phyloP scores from a whole-genome alignment of 495 filamentous ascomycete genomes.

The Usnea hakonensis region DNA sequence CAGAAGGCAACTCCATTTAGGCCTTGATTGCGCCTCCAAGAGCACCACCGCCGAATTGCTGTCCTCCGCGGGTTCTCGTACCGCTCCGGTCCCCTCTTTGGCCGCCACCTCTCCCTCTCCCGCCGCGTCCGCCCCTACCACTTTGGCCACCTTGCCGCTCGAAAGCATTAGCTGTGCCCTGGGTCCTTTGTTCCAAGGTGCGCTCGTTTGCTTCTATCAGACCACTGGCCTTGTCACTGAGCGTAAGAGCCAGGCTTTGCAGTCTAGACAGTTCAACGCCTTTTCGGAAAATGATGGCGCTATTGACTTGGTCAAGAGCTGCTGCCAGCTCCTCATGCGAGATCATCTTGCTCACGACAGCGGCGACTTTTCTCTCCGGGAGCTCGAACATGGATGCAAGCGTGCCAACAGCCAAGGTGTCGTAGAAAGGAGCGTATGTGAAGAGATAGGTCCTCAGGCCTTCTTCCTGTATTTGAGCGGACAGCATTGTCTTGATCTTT shows the following conservation, averaged over 20 bases:
- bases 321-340: slow-evolving; percentile 96
- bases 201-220: slow-evolving; percentile 97
- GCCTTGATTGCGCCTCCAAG: slow-evolving; percentile 58
- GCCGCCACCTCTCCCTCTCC: slow-evolving; percentile 56
- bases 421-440: slow-evolving; percentile 99
- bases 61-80: slow-evolving; percentile 46
- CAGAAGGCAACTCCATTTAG: slow-evolving; percentile 30
- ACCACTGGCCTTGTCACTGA: slow-evolving; percentile 90
- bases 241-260: slow-evolving; percentile 86
- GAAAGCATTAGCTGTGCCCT: slow-evolving; percentile 91
- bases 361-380: slow-evolving; percentile 74
- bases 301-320: slow-evolving; percentile 94
- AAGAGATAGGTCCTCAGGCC: slow-evolving; percentile 97
- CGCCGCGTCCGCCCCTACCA: slow-evolving; percentile 61
- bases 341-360: slow-evolving; percentile 99
- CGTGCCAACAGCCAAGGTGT: slow-evolving; percentile 79
- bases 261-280: slow-evolving; percentile 94
- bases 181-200: slow-evolving; percentile 90
- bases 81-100: slow-evolving; percentile 59
- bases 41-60: slow-evolving; percentile 55
- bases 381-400: slow-evolving; percentile 95
- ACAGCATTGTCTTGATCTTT: slow-evolving; percentile 92
- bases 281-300: slow-evolving; percentile 98
- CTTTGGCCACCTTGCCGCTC: slow-evolving; percentile 75
- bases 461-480: slow-evolving; percentile 96